Conservation (phyloP, 176 grass and related monocot genomes). For the Elymus sibiricus region DNA sequence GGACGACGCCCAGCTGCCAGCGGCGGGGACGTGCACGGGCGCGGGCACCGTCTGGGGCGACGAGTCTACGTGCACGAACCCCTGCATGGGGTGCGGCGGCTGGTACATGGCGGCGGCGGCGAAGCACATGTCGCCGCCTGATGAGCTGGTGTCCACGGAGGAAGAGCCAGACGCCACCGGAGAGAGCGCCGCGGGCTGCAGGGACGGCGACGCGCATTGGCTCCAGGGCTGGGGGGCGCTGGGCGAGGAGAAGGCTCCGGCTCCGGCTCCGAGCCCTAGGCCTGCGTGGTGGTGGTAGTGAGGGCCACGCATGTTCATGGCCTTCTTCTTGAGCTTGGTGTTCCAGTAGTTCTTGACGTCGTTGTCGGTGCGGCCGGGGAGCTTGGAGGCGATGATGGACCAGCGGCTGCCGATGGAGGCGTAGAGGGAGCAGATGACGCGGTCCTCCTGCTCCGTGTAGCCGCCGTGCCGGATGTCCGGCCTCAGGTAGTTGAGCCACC, state of each 20-base stretch:
- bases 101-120: not conserved
- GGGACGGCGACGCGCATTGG: not conserved
- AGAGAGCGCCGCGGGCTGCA: slow-evolving; percentile 17
- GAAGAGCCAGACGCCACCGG: slow-evolving; percentile 23
- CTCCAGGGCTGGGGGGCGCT: not conserved
- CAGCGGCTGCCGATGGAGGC: slow-evolving; percentile 77
- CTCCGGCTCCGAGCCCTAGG: not conserved
- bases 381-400: slow-evolving; percentile 89
- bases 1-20: not conserved
- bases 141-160: slow-evolving; percentile 27
- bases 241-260: not conserved
- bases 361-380: slow-evolving; percentile 91
- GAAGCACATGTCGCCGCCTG: slow-evolving; percentile 31
- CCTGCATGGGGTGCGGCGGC: not conserved
- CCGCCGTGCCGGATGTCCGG: slow-evolving; percentile 85
- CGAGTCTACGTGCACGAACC: slow-evolving; percentile 1
- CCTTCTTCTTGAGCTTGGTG: slow-evolving; percentile 97
- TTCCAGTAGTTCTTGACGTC: slow-evolving; percentile 99
- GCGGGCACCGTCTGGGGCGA: slow-evolving; percentile 23
- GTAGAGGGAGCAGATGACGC: slow-evolving; percentile 65
- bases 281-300: not conserved
- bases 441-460: slow-evolving; percentile 81
- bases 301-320: slow-evolving; percentile 22
- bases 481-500: slow-evolving; percentile 88
- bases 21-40: not conserved